Evolutionary conservation across 257 asterid species (phyloP).

Genomic region (Jasminum sambac): DNA sequence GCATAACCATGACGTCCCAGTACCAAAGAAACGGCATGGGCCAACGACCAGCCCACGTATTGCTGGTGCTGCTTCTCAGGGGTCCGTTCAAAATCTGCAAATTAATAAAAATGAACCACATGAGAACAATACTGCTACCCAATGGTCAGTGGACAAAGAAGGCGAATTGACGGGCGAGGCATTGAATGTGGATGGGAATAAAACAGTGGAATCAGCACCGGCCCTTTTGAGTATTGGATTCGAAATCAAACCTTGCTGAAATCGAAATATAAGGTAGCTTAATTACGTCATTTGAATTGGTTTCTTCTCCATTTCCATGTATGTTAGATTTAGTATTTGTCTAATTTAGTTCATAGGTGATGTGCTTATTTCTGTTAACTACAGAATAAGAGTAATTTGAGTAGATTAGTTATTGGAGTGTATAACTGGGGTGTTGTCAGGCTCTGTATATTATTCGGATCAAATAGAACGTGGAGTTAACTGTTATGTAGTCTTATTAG

Average conservation of each 20-base stretch:
- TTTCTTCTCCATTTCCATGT: conserved; percentile 9
- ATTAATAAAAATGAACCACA: conserved; percentile 28
- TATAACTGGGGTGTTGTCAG: conserved; percentile 23
- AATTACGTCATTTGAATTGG: conserved; percentile 16
- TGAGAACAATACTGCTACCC: conserved; percentile 43
- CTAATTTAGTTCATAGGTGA: conserved; percentile 24
- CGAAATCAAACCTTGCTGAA: conserved; percentile 79
- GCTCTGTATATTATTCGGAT: conserved; percentile 30
- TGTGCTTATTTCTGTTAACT: conserved; percentile 21
- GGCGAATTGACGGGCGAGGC: conserved; percentile 56
- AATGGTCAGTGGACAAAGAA: conserved; percentile 65
- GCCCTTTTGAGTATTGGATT: conserved; percentile 74
- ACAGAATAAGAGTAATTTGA: conserved; percentile 25
- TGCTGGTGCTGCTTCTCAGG: conserved; percentile 44
- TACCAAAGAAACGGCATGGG: conserved; percentile 65
- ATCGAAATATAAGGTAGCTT: conserved; percentile 16
- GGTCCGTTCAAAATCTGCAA: conserved; percentile 36
- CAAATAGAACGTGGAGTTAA: conserved; percentile 16
- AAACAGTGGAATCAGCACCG: conserved; percentile 47
- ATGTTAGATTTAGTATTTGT: conserved; percentile 29
- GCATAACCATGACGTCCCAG: conserved; percentile 82
- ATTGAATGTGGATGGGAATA: conserved; percentile 40
- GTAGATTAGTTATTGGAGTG: conserved; percentile 32
- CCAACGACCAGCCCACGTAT: conserved; percentile 40
- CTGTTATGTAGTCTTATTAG: background rate